phyloP scores from a whole-genome alignment of 108 stramenopile species.

The Nannochloropsis oceanica region DNA sequence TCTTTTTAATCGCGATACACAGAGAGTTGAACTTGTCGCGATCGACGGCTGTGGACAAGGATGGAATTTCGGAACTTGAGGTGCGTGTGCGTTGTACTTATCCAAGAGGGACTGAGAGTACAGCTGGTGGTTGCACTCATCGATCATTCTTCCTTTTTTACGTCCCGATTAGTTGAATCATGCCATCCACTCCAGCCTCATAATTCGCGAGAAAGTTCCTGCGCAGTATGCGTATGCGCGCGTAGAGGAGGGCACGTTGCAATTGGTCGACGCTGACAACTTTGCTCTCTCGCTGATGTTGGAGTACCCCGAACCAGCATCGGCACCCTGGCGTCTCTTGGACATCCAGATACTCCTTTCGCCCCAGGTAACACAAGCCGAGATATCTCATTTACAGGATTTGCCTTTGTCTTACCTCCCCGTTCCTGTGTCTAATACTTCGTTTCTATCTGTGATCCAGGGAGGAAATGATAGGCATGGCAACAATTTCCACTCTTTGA shows the following conservation, averaged over 20 bases:
- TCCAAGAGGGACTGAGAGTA: too few relatives aligned
- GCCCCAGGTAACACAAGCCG: neutral
- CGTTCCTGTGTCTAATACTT: too few relatives aligned
- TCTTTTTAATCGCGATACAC: neutral
- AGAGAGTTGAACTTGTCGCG: neutral
- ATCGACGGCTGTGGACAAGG: neutral
- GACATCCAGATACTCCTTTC: neutral
- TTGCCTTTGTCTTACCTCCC: too few relatives aligned
- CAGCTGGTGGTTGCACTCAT: too few relatives aligned
- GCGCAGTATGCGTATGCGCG: neutral
- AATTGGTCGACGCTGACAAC: neutral
- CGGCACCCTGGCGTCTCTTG: neutral
- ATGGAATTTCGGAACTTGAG: neutral
- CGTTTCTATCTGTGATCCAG: neutral
- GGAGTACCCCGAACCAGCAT: neutral
- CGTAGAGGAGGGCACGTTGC: neutral
- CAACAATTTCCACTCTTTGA: neutral
- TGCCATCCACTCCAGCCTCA: neutral
- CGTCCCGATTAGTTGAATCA: neutral
- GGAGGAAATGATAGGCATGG: neutral
- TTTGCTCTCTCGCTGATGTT: neutral
- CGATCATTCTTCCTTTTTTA: neutral
- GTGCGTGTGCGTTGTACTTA: neutral
- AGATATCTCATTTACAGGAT: neutral
- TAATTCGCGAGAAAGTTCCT: neutral